phyloP scores from a whole-genome alignment of 495 filamentous ascomycete species.

The Xylaria scruposa region DNA sequence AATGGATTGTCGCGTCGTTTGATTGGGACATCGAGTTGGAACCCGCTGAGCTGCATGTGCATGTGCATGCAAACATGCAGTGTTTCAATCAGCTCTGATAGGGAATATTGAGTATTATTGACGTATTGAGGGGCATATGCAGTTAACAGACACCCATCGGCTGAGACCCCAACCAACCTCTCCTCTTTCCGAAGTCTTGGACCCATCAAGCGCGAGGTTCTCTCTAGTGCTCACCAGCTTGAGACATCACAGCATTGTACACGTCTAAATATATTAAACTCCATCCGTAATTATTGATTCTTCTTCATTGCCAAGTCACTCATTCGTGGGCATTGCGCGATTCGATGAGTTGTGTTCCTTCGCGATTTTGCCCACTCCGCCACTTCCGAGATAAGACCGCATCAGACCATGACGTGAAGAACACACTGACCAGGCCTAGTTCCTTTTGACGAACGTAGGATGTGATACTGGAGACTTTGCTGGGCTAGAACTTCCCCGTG shows the following conservation, averaged over 20 bases:
- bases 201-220: neutral
- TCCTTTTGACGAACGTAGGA: constrained; percentile 8
- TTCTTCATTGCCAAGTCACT: neutral
- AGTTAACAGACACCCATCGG: neutral
- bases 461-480: constrained; percentile 13
- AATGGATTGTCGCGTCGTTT: neutral
- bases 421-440: neutral
- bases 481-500: constrained; percentile 7
- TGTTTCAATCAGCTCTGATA: neutral
- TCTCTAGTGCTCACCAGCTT: constrained; percentile 13
- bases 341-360: neutral
- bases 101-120: neutral
- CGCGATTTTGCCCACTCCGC: neutral
- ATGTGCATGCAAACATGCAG: neutral
- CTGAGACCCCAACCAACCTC: neutral
- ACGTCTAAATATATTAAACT: constrained; percentile 4
- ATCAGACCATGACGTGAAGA: constrained; percentile 13
- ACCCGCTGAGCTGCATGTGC: neutral
- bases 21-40: neutral
- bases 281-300: neutral
- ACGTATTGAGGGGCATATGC: neutral
- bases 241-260: neutral
- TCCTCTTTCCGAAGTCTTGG: neutral
- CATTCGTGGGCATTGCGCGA: neutral
- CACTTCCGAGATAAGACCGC: constrained; percentile 20